Evolutionary conservation across 2,329 filamentous ascomycete species (phyloP), one percentile per base, ranked within the genome.

Genomic region (Ophiostoma ulmi): DNA sequence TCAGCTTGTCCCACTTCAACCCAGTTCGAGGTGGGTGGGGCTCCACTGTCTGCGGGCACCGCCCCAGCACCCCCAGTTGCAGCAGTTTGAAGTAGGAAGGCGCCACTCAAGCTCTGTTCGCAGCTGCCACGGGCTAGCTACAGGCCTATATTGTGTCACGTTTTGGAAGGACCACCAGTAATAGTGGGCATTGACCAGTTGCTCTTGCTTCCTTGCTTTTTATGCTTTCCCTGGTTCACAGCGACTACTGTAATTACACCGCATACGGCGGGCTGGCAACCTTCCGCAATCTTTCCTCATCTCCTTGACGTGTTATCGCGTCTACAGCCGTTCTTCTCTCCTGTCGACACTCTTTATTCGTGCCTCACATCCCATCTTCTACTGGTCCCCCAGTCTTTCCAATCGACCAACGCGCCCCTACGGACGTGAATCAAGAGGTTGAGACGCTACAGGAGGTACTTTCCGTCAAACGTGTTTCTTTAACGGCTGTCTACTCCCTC

Each of bases 111-210:
- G 58, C 58, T 63, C 58, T 35, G 22, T 22, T 63, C 58, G 58
- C 58, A 13, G 58, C 58, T 63, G 22, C 58, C 58, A 63, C 58
- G 58, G 52, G 55, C 55, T 61, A 61, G 55, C 55, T 61, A 61
- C 55, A 63, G 58, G 58, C 58, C 58, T 35, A 35, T 63, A 35
- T 63, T 13, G 22, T 63, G 58, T 63, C 58, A 63, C 26, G 26
- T 35, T 63, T 63, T 17, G 22, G 22, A 35, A 20, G 26, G 58
- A 36, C 13, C 26, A 35, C 26, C 58, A 35, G 58, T 35, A 63
- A 35, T 7, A 63, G 44, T 48, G 44, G 44, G 31, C 31, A 31
- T 14, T 31, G 55, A 14, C 55, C 55, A 10, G 55, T 61, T 22
- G 26, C 58, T 63, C 58, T 14, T 63, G 58, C 58, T 35, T 35